phyloP scores from a whole-genome alignment of 1,139 yeast genomes.

The Kodamaea arcana region DNA sequence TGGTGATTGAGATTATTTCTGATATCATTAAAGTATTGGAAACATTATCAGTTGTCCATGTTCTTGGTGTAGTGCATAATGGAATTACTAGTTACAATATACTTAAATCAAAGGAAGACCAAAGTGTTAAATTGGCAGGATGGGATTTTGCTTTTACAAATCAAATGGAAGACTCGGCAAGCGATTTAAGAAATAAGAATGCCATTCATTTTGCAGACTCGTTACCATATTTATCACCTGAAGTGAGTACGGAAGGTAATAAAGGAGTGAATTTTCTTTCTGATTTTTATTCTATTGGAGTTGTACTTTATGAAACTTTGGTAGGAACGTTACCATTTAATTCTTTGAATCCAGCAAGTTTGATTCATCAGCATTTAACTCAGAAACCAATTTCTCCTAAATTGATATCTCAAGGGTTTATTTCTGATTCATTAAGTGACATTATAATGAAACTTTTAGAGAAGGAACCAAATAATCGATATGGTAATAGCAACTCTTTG shows the following conservation, averaged over 20 bases:
- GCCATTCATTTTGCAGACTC: constrained; percentile 29
- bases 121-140: constrained; percentile 37
- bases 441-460: constrained; percentile 43
- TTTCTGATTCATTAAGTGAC: constrained; percentile 34
- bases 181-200: constrained; percentile 28
- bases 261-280: constrained; percentile 45
- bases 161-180: constrained; percentile 40
- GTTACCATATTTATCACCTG: constrained; percentile 52
- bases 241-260: constrained; percentile 40
- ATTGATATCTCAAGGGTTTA: constrained; percentile 29
- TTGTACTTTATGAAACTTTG: constrained; percentile 46
- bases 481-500: constrained; percentile 33
- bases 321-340: constrained; percentile 46
- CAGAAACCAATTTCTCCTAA: constrained; percentile 42
- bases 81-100: constrained; percentile 42
- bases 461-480: constrained; percentile 42
- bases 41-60: constrained; percentile 38
- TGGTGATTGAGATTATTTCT: constrained; percentile 28
- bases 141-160: constrained; percentile 50
- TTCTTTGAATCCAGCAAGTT: constrained; percentile 36
- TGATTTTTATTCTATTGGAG: constrained; percentile 50
- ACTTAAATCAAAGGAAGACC: constrained; percentile 26
- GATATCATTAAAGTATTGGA: constrained; percentile 33
- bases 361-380: constrained; percentile 40
- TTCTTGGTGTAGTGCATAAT: constrained; percentile 46